Percentiles rank a stretch among this genome's conserved stretches.
phyloP scores from a whole-genome alignment of 495 filamentous ascomycete species.

The Penicillium herquei region DNA sequence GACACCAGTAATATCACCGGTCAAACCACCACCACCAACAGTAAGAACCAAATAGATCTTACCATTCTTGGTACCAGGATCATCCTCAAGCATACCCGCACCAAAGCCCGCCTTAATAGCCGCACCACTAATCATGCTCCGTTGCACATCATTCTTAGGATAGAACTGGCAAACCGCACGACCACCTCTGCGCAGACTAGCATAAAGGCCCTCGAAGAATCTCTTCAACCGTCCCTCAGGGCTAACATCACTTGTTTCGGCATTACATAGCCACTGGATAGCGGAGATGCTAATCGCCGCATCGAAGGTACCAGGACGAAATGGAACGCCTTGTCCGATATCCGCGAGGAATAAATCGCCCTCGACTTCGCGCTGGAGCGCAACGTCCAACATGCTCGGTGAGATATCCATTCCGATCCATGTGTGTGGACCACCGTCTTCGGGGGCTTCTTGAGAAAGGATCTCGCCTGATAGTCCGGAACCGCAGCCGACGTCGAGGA shows the following conservation, averaged over 20 bases:
- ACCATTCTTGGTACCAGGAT: slow-evolving; percentile 88
- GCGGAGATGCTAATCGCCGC: slow-evolving; percentile 92
- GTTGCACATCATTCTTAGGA: slow-evolving; percentile 89
- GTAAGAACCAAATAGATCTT: slow-evolving; percentile 95
- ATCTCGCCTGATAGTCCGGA: slow-evolving; percentile 94
- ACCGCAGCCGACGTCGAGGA: slow-evolving; percentile 94
- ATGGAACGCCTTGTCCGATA: slow-evolving; percentile 93
- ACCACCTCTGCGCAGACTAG: slow-evolving; percentile 77
- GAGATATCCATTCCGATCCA: slow-evolving; percentile 97
- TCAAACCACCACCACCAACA: slow-evolving; percentile 75
- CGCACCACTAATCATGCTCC: slow-evolving; percentile 83
- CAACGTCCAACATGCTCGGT: slow-evolving; percentile 89
- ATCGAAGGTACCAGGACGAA: slow-evolving; percentile 89
- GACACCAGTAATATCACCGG: slow-evolving; percentile 80
- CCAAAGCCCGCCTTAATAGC: slow-evolving; percentile 94
- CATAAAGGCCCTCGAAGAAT: slow-evolving; percentile 93
- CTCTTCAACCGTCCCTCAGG: slow-evolving; percentile 70
- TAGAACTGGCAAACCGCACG: slow-evolving; percentile 97
- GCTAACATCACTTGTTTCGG: slow-evolving; percentile 79
- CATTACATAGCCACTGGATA: slow-evolving; percentile 97
- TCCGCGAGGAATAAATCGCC: slow-evolving; percentile 91
- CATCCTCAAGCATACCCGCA: slow-evolving; percentile 91
- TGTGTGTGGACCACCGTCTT: slow-evolving; percentile 79
- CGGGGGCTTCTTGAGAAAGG: slow-evolving; percentile 61
- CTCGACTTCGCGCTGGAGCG: slow-evolving; percentile 85